Conservation (phyloP, 768 basidiomycete genomes). For the Punctularia strigosozonata region DNA sequence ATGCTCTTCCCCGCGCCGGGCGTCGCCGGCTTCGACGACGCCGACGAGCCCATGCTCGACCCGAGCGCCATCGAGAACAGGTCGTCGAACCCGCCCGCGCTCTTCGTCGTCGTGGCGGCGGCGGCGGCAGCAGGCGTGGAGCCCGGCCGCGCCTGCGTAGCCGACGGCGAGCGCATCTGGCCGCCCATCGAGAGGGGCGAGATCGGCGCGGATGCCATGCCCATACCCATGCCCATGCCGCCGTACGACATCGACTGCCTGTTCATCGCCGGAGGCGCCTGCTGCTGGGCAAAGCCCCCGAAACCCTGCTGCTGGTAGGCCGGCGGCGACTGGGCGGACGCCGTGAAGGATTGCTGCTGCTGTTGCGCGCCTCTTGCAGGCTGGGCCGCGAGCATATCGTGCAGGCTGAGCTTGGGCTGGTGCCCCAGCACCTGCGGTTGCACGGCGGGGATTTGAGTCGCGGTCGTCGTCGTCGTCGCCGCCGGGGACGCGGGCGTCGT, state of each 20-base stretch:
- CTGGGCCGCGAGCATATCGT: constrained; percentile 9
- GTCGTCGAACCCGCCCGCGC: constrained; percentile 63
- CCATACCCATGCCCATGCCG: constrained; percentile 8
- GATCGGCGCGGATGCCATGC: constrained; percentile 2
- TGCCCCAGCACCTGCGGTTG: constrained; percentile 5
- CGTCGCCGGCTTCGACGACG: constrained; percentile 24
- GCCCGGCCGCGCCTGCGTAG: background rate
- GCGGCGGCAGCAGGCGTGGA: constrained; percentile 10
- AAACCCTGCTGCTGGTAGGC: too few relatives aligned
- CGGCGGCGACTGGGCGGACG: too few relatives aligned
- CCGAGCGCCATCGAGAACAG: constrained; percentile 79
- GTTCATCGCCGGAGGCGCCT: constrained; percentile 1
- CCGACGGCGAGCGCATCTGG: too few relatives aligned
- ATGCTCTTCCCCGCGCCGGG: constrained; percentile 48
- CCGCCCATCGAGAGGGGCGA: background rate
- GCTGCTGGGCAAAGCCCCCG: too few relatives aligned
- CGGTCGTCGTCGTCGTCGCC: constrained; percentile 7
- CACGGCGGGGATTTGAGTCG: constrained; percentile 7
- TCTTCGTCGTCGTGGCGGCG: constrained; percentile 20
- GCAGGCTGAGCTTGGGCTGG: constrained; percentile 7
- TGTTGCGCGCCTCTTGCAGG: too few relatives aligned
- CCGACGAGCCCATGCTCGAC: constrained; percentile 10
- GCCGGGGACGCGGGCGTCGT: constrained; percentile 41
- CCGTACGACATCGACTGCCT: constrained; percentile 9
- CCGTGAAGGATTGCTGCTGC: too few relatives aligned